Percentiles rank a stretch among this genome's conserved stretches.
phyloP scores from a whole-genome alignment of 495 filamentous ascomycete genomes.

The Penicillium angulare region DNA sequence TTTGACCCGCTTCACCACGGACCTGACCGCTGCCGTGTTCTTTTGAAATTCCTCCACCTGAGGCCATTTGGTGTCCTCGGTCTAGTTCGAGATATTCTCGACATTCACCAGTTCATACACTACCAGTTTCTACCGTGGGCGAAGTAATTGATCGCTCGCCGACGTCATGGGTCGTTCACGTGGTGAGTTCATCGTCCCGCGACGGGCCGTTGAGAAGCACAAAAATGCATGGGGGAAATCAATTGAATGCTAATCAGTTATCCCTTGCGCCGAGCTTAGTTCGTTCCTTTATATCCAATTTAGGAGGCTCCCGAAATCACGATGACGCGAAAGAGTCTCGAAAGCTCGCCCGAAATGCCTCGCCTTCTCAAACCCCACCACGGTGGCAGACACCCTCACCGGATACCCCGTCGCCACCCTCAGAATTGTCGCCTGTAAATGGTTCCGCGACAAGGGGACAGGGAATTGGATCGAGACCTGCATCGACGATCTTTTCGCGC shows the following conservation, averaged over 20 bases:
- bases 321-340: slow-evolving; percentile 30
- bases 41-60: too few relatives aligned
- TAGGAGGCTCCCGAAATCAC: slow-evolving; percentile 38
- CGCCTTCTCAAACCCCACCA: slow-evolving; percentile 25
- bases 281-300: slow-evolving; percentile 62
- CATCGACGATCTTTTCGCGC: slow-evolving; percentile 72
- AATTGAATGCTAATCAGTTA: neutral
- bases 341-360: slow-evolving; percentile 30
- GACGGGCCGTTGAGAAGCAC: neutral
- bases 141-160: neutral
- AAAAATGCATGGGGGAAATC: neutral
- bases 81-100: too few relatives aligned
- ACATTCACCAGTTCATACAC: too few relatives aligned
- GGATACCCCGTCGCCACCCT: slow-evolving; percentile 34
- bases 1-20: neutral
- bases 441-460: slow-evolving; percentile 24
- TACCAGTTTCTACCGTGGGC: too few relatives aligned
- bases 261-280: slow-evolving; percentile 38
- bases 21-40: neutral
- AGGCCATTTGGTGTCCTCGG: neutral
- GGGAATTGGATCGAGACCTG: slow-evolving; percentile 52
- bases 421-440: slow-evolving; percentile 29
- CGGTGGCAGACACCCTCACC: slow-evolving; percentile 37
- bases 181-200: neutral
- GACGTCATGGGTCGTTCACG: slow-evolving; percentile 1